Percentiles rank a stretch among this genome's conserved stretches.
These are phyloP conservation scores for Aspergillus asperescens DNA, from an alignment of 495 filamentous ascomycete species.

Conservation along the genomic window DNA sequence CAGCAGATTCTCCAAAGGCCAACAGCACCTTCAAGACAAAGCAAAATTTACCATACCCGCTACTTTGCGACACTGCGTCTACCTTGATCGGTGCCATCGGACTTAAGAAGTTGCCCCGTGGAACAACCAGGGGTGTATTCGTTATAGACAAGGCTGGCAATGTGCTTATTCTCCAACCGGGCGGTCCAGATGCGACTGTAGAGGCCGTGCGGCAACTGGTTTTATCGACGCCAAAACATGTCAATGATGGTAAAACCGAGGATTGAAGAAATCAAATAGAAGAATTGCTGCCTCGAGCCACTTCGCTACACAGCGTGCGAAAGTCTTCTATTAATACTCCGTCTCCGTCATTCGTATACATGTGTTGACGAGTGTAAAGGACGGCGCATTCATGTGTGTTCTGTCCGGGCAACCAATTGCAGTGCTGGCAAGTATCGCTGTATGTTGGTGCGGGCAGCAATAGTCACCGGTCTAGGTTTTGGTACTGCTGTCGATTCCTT, in stretches of 20 bases:
- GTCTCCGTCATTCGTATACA: no score
- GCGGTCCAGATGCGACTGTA: conserved; percentile 47
- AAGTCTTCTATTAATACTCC: no score
- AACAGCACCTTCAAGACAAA: conserved; percentile 89
- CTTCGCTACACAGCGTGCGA: no score
- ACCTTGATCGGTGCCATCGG: conserved; percentile 71
- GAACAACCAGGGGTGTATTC: conserved; percentile 82
- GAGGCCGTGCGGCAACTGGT: conserved; percentile 41
- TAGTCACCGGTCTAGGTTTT: no score
- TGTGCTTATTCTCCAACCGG: conserved; percentile 36
- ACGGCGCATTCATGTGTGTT: no score
- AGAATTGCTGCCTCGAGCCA: no score
- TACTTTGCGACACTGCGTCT: conserved; percentile 74
- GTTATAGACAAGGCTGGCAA: conserved; percentile 68
- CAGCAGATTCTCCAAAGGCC: conserved; percentile 75
- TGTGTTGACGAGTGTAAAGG: no score
- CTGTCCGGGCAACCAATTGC: no score
- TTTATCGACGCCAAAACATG: conserved; percentile 3
- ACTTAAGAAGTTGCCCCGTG: conserved; percentile 67
- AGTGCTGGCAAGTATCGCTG: no score
- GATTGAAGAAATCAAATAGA: background rate
- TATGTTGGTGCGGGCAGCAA: no score
- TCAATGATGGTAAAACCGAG: background rate
- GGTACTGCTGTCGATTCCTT: no score
- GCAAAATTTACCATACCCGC: conserved; percentile 79